Evolutionary conservation across 768 basidiomycete genomes (phyloP), one percentile per base, ranked within the genome.

Genomic region (Lyophyllum semitale): DNA sequence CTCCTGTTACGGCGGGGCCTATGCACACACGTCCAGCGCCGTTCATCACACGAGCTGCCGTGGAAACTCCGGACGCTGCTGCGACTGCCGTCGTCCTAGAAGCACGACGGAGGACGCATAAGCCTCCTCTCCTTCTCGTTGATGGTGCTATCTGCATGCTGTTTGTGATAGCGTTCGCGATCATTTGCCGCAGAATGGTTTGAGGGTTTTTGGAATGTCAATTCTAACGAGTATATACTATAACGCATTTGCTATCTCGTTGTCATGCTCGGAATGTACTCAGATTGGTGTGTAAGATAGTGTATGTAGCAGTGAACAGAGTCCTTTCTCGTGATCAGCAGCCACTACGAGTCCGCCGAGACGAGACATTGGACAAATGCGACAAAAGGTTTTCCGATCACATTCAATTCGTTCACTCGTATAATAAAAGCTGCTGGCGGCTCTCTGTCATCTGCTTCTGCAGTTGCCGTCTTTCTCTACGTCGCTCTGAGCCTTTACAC

Each of bases 101-200:
- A 40, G 30, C 30, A 22, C 45, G 27, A 45, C 53, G 60, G 13
- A 41, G 49, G 32, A 45, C 46, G 41, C 55, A 37, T 35, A 76
- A 72, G 54, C 84, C 88, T 22, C 88, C 88, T 22, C 65, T 90
- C 32, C 38, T 57, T 23, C 69, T 90, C 22, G 73, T 93, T 29
- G 91, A 92, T 68, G 83, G 83, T 11, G 84, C 85, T 26, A 92
- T 93, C 56, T 85, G 87, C 67, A 76, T 91, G 45, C 74, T 90
- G 20, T 72, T 92, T 9, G 85, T 87, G 13, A 70, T 91, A 54
- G 78, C 86, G 45, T 81, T 87, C 63, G 85, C 82, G 30, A 77
- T 93, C 38, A 73, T 92, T 45, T 88, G 81, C 61, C 80, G 86
- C 55, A 77, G 88, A 65, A 70, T 82, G 49, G 69, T 77, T 44